phyloP scores from a whole-genome alignment of 2,329 filamentous ascomycete genomes.

The Shiraia bambusicola region DNA sequence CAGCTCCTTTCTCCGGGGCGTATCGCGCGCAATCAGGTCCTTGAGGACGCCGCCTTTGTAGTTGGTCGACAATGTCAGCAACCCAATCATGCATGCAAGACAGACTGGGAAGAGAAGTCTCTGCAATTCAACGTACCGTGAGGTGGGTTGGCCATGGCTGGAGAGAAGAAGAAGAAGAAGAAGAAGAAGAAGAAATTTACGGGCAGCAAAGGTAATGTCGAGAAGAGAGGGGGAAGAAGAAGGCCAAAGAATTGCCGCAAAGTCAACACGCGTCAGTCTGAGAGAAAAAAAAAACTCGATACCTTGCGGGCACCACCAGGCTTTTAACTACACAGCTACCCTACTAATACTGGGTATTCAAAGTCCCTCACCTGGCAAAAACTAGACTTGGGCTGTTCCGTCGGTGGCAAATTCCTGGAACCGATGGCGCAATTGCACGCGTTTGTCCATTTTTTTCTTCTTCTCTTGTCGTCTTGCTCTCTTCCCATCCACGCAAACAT shows the following conservation, averaged over 20 bases:
- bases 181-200: too few relatives aligned
- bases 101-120: neutral
- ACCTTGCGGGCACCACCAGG: conserved; percentile 4
- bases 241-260: neutral
- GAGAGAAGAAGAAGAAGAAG: too few relatives aligned
- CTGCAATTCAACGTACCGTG: conserved; percentile 45
- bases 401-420: conserved; percentile 34
- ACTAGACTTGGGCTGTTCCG: conserved; percentile 19
- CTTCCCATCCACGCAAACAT: neutral
- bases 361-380: conserved; percentile 13
- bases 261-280: too few relatives aligned
- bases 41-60: conserved; percentile 87
- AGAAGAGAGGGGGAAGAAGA: neutral
- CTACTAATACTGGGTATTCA: conserved; percentile 12
- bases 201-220: too few relatives aligned
- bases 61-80: conserved; percentile 17
- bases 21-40: conserved; percentile 94
- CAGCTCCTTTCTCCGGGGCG: conserved; percentile 77
- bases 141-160: conserved; percentile 53
- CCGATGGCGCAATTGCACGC: conserved; percentile 44
- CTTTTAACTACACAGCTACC: conserved; percentile 11
- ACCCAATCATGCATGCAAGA: neutral
- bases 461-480: too few relatives aligned
- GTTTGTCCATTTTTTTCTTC: conserved; percentile 22
- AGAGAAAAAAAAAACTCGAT: neutral